Conservation (phyloP, 1,284 basidiomycete genomes). For the Rhodotorula sp. region DNA sequence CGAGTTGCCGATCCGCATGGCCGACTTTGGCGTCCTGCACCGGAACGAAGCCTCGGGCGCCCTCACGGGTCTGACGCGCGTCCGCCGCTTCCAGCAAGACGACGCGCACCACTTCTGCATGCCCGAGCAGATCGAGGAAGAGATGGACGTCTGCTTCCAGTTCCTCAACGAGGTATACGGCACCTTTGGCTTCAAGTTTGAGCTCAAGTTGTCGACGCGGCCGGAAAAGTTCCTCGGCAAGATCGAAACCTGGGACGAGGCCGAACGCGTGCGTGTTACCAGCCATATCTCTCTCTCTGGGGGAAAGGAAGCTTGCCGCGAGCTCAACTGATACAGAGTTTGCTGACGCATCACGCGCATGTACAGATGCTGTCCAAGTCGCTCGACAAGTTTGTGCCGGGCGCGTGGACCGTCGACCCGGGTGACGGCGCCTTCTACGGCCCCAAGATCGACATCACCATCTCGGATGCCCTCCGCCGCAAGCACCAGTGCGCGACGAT, state of each 20-base stretch:
- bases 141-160: conserved; percentile 84
- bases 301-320: no score
- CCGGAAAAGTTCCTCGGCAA: conserved; percentile 92
- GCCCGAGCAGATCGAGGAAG: conserved; percentile 86
- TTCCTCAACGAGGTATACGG: conserved; percentile 94
- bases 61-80: conserved; percentile 87
- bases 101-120: conserved; percentile 98
- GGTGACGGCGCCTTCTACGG: conserved; percentile 80
- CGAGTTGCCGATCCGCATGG: conserved; percentile 94
- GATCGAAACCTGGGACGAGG: conserved; percentile 83
- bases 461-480: conserved; percentile 85
- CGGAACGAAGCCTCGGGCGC: conserved; percentile 96
- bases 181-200: conserved; percentile 96
- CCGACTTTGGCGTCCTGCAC: conserved; percentile 97
- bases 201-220: conserved; percentile 90
- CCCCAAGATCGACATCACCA: conserved; percentile 84
- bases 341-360: background rate
- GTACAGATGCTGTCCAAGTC: conserved; percentile 75
- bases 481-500: conserved; percentile 99
- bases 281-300: background rate
- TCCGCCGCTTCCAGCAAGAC: conserved; percentile 94
- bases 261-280: conserved; percentile 64
- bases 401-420: conserved; percentile 90
- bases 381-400: conserved; percentile 81
- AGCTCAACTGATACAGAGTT: no score